Evolutionary conservation across 2,329 filamentous ascomycete genomes (phyloP).

Genomic region (Colletotrichum spaethianum): DNA sequence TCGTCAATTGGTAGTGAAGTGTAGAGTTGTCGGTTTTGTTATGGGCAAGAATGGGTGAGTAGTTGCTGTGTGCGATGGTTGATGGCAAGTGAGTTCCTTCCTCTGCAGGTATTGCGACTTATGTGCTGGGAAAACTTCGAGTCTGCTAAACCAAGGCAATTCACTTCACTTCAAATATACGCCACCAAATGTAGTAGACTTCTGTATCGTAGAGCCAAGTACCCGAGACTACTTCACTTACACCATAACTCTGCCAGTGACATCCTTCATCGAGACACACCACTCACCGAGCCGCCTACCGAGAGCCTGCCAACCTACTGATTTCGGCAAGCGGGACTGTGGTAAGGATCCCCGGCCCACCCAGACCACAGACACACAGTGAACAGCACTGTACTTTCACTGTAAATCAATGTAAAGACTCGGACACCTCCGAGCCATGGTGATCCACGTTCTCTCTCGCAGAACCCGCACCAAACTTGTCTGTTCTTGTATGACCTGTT

Average conservation of each 20-base stretch:
- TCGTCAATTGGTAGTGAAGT: not conserved
- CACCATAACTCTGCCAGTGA: not conserved
- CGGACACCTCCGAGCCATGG: conserved; percentile 6
- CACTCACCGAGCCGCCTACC: not conserved
- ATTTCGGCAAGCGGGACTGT: conserved; percentile 20
- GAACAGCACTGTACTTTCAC: not conserved
- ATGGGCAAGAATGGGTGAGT: not conserved
- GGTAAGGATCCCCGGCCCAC: not conserved
- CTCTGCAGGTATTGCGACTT: not conserved
- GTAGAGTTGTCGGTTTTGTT: not conserved
- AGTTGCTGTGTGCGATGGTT: not conserved
- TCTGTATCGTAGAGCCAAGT: not conserved
- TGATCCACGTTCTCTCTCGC: not conserved
- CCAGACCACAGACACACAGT: not conserved
- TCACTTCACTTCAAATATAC: not conserved
- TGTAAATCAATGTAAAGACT: not conserved
- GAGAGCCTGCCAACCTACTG: not conserved
- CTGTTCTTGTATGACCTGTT: too few relatives aligned
- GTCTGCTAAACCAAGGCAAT: not conserved
- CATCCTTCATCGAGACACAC: not conserved
- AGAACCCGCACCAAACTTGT: not conserved
- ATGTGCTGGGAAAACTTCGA: too few relatives aligned
- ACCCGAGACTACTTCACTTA: not conserved
- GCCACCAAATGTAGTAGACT: too few relatives aligned
- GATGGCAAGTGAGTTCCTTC: not conserved